Base-by-base conservation (phyloP, 208 protist species). In the Phytomonas serpens region DNA sequence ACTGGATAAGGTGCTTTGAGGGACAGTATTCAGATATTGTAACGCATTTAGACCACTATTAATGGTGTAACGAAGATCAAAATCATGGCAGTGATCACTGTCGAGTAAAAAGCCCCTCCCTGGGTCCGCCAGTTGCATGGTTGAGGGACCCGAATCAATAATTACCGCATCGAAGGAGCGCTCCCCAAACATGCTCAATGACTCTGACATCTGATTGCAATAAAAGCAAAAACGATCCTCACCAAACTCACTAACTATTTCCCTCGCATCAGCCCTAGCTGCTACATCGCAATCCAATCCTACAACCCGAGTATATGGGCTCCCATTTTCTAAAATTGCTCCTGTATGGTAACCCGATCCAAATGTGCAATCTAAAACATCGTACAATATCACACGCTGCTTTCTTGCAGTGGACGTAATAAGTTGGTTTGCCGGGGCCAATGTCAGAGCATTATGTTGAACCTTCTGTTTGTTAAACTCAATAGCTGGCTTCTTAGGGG, bases 331-430 rank as follows among this genome's bases (percentile, higher is more conserved):
- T 7, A 96, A 82, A 14, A 94, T 74, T 10, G 88, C 88, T 1
- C 88, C 86, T n/a, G 87, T 68, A 65, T 96, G 91, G 69, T 88
- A 90, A 4, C 91, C 91, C 16, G 82, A 78, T 42, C 91, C 91
- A 9, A 96, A 86, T 0, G 91, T 94, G 76, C 91, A 96, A 70
- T 96, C 91, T 27, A 96, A 76, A 0, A 96, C 89, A 63, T 96
- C 88, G 67, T 92, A 96, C 16, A 82, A 79, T 3, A 94, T 80
- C 10, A 94, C 71, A 4, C 90, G 76, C 38, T 86, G 14, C 32
- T 27, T 57, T 23, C 27, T 57, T 57, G 47, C 47, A 27, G n/a
- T 5, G 34, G 27, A 66, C 16, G 7, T 42, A 16, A 40, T 66
- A 27, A 57, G 47, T 6, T 57, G 47, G 16, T 57, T 57, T 19